phyloP scores from a whole-genome alignment of 345 rosid species.

The Camelina sativa region DNA sequence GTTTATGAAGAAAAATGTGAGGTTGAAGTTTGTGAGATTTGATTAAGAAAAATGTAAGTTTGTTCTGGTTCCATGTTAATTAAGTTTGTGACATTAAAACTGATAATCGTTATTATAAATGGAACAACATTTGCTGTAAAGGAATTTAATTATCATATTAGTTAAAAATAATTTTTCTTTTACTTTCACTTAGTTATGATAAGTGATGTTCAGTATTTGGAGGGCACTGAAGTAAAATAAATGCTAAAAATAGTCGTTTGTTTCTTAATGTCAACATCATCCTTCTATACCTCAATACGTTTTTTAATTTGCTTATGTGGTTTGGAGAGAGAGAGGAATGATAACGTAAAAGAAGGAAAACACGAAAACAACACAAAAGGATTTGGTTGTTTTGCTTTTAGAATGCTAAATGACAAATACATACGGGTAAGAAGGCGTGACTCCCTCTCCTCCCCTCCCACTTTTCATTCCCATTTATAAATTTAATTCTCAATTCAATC shows the following conservation, averaged over 20 bases:
- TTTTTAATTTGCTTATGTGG: slow-evolving; percentile 27
- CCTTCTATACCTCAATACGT: slow-evolving; percentile 11
- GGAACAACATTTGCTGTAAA: too few relatives aligned
- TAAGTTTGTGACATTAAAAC: too few relatives aligned
- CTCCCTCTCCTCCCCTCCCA: slow-evolving; percentile 41
- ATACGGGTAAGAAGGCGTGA: slow-evolving; percentile 45
- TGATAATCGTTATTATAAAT: too few relatives aligned
- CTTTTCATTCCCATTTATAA: slow-evolving; percentile 1
- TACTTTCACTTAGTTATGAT: neutral
- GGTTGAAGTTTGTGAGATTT: too few relatives aligned
- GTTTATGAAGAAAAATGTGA: too few relatives aligned
- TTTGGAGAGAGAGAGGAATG: slow-evolving; percentile 9
- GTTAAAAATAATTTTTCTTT: neutral
- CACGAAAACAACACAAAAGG: slow-evolving; percentile 41
- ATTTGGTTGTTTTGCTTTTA: slow-evolving; percentile 36
- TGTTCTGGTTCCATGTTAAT: too few relatives aligned
- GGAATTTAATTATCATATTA: neutral
- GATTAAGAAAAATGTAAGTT: too few relatives aligned
- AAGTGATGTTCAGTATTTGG: neutral
- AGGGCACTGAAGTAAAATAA: neutral
- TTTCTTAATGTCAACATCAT: slow-evolving; percentile 23
- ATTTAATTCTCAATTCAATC: slow-evolving; percentile 17
- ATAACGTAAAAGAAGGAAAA: slow-evolving; percentile 40
- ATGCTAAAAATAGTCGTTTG: slow-evolving; percentile 27
- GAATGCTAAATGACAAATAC: slow-evolving; percentile 37